Percentiles rank a stretch among this genome's conserved stretches.
Conservation (phyloP, 2,329 filamentous ascomycete species). For the Bimuria novae-zelandiae region DNA sequence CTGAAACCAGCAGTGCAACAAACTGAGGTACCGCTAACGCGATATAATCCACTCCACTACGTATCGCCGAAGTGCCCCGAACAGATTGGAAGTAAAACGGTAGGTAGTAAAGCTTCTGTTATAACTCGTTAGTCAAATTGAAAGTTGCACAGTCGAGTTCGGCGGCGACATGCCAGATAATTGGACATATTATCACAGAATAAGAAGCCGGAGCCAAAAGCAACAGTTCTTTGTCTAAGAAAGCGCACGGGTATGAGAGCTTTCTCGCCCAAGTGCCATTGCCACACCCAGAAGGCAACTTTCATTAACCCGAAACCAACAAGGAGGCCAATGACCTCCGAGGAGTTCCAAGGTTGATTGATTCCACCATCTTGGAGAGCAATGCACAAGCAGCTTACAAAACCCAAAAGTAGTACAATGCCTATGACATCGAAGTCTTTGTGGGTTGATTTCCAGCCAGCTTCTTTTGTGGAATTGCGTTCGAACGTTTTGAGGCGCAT, state of each 20-base stretch:
- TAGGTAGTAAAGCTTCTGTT: conserved; percentile 40
- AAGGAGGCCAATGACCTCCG: conserved; percentile 38
- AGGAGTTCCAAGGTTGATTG: conserved; percentile 34
- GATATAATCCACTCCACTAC: conserved; percentile 32
- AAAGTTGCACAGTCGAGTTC: no score
- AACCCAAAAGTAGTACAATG: conserved; percentile 12
- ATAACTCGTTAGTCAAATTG: no score
- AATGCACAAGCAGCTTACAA: conserved; percentile 19
- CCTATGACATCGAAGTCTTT: no score
- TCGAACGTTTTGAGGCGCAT: not conserved
- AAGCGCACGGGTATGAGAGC: conserved; percentile 10
- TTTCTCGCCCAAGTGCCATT: conserved; percentile 14
- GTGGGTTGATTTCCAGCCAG: no score
- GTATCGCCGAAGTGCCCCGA: conserved; percentile 33
- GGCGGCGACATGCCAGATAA: no score
- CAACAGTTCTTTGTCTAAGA: conserved; percentile 4
- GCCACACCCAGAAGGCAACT: conserved; percentile 43
- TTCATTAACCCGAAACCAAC: conserved; percentile 35
- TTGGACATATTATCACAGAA: no score
- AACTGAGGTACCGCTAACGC: conserved; percentile 1
- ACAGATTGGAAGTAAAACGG: conserved; percentile 54
- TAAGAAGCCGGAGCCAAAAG: not conserved
- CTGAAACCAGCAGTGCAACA: not conserved
- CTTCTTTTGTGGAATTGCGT: no score
- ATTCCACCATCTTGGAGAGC: conserved; percentile 42